A percentile compares a stretch with the other conserved stretches of the same genome.
Conservation (phyloP, 2,329 filamentous ascomycete species). For the Davidsoniella eucalypti region DNA sequence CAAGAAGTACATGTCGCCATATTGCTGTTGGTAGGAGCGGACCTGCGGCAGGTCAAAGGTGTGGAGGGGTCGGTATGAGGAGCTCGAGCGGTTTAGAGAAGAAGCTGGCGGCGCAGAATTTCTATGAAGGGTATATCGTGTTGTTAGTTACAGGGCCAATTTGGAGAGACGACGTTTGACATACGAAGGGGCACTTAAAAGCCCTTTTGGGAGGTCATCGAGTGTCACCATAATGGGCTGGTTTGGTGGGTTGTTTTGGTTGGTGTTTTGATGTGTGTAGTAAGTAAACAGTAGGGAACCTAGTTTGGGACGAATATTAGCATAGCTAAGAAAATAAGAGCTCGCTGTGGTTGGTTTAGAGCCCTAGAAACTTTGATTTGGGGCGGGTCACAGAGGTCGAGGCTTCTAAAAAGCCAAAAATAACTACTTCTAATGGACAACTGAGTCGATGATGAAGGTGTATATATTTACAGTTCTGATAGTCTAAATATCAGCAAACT, state of each 20-base stretch:
- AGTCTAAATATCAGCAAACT: background rate
- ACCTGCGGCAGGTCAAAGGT: constrained; percentile 57
- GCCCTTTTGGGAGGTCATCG: constrained; percentile 20
- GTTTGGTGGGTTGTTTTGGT: background rate
- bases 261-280: background rate
- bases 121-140: background rate
- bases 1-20: constrained; percentile 93
- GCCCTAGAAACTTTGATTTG: no score
- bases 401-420: no score
- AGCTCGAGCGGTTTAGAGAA: constrained; percentile 15
- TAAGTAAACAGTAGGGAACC: background rate
- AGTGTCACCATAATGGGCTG: constrained; percentile 20
- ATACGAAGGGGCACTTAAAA: constrained; percentile 22
- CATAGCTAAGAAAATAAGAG: background rate
- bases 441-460: background rate
- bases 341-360: background rate
- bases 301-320: background rate
- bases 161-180: constrained; percentile 8
- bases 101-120: background rate
- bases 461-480: no score
- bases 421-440: background rate
- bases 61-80: constrained; percentile 55
- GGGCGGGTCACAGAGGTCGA: no score
- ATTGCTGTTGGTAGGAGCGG: constrained; percentile 81
- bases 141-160: constrained; percentile 14